Conservation (phyloP, 1,284 basidiomycete genomes). For the Volvariella surrecta region DNA sequence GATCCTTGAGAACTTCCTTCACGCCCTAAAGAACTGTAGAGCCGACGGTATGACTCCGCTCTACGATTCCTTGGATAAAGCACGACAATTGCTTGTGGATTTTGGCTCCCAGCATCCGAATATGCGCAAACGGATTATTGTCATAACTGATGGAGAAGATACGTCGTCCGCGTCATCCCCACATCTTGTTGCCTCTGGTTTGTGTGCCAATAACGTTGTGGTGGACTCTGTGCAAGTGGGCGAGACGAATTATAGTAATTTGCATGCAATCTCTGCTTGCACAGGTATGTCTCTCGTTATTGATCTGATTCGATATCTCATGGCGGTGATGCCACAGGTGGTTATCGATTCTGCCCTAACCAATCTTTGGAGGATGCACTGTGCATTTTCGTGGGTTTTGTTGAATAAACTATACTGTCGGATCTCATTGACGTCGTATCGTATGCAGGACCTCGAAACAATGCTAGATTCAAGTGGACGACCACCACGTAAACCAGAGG, state of each 20-base stretch:
- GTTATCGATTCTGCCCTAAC: conserved; percentile 18
- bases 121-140: conserved; percentile 17
- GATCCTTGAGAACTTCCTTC: conserved; percentile 18
- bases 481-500: conserved; percentile 2
- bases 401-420: neutral
- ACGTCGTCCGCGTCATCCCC: conserved; percentile 15
- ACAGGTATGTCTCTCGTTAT: conserved; percentile 11
- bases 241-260: conserved; percentile 6
- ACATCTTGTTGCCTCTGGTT: neutral
- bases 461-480: conserved; percentile 18
- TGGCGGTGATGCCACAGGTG: conserved; percentile 11
- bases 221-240: conserved; percentile 22
- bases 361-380: conserved; percentile 19
- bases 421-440: neutral
- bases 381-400: conserved; percentile 17
- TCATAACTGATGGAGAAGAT: conserved; percentile 20
- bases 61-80: conserved; percentile 19
- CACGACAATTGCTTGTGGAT: conserved; percentile 12
- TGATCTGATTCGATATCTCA: neutral
- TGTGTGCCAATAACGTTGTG: conserved; percentile 13
- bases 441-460: conserved; percentile 19
- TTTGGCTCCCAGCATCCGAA: conserved; percentile 15
- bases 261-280: conserved; percentile 19
- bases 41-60: conserved; percentile 19
- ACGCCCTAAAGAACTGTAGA: conserved; percentile 11